Conservation (phyloP, 805 yeast genomes). For the Candida gorgasii region DNA sequence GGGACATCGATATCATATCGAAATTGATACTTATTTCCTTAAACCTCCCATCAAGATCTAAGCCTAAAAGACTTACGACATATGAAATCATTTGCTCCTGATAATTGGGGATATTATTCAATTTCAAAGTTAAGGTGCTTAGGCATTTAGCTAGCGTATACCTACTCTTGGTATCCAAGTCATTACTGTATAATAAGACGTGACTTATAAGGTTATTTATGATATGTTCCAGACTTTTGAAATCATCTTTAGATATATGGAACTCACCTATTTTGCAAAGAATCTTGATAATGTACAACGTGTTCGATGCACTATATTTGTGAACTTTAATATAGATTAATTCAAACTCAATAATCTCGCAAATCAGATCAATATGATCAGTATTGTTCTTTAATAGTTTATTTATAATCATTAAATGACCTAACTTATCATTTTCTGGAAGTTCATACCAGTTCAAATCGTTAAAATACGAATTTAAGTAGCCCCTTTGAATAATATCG, state of each 20-base stretch:
- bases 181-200: conserved; percentile 28
- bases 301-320: conserved; percentile 1
- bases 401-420: conserved; percentile 44
- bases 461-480: conserved; percentile 21
- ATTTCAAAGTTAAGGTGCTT: conserved; percentile 45
- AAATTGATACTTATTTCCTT: conserved; percentile 7
- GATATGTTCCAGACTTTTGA: conserved; percentile 47
- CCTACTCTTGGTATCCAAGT: conserved; percentile 56
- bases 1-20: conserved; percentile 24
- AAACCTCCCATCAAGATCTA: conserved; percentile 12
- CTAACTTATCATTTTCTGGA: conserved; percentile 23
- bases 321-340: conserved; percentile 1
- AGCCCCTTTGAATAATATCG: conserved; percentile 34
- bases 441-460: conserved; percentile 20
- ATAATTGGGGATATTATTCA: conserved; percentile 34
- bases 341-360: conserved; percentile 17
- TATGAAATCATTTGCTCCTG: conserved; percentile 43
- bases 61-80: conserved; percentile 32
- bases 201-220: conserved; percentile 48
- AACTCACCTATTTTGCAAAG: conserved; percentile 37
- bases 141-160: conserved; percentile 68
- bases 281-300: conserved; percentile 34
- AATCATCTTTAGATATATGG: conserved; percentile 25
- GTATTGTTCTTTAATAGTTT: conserved; percentile 30
- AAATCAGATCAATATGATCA: conserved; percentile 3